Evolutionary conservation across 495 filamentous ascomycete genomes (phyloP).

Genomic region (Aspergillus funiculosus): DNA sequence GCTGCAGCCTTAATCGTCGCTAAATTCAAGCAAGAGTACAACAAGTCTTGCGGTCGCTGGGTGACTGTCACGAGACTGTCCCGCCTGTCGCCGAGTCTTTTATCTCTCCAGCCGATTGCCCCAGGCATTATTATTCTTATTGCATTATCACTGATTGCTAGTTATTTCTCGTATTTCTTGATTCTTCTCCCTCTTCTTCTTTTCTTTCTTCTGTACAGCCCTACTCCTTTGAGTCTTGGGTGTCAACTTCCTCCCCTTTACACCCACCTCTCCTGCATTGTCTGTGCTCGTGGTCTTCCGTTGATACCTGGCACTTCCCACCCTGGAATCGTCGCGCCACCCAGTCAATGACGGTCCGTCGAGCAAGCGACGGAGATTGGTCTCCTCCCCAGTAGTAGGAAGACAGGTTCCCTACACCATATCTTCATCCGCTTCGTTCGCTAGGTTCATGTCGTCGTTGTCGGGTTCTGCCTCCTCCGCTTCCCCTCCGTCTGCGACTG

Average conservation of each 20-base stretch:
- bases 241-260: background rate
- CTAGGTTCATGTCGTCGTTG: constrained; percentile 21
- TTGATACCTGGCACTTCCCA: constrained; percentile 8
- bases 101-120: no score
- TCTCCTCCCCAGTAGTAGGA: constrained; percentile 20
- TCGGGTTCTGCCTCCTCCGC: constrained; percentile 19
- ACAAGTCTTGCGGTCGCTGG: constrained; percentile 12
- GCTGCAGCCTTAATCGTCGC: background rate
- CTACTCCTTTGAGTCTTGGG: background rate
- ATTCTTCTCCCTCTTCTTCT: constrained; percentile 4
- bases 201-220: background rate
- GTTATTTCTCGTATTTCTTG: background rate
- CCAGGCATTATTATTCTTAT: no score
- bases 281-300: background rate
- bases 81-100: no score
- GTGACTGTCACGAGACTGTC: constrained; percentile 21
- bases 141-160: no score
- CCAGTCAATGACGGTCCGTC: constrained; percentile 30
- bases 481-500: constrained; percentile 10
- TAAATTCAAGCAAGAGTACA: background rate
- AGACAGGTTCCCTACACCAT: constrained; percentile 5
- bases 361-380: constrained; percentile 45
- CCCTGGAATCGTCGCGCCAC: constrained; percentile 24
- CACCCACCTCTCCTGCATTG: background rate
- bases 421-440: background rate